Percentiles rank a stretch among this genome's conserved stretches.
phyloP scores from a whole-genome alignment of 1,284 basidiomycete genomes.

The Pascua sp. region DNA sequence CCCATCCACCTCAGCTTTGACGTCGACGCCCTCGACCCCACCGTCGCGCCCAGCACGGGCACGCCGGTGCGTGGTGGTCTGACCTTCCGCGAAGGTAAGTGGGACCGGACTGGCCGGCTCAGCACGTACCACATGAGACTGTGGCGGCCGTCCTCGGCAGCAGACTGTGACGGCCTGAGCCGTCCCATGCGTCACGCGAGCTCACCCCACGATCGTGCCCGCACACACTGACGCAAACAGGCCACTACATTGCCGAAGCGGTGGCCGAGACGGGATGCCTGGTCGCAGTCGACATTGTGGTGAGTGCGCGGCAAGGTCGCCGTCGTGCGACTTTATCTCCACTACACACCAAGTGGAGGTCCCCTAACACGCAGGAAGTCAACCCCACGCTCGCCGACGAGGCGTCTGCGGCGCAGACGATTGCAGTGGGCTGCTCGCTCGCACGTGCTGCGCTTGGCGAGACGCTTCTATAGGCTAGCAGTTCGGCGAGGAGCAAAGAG shows the following conservation, averaged over 20 bases:
- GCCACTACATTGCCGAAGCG: slow-evolving; percentile 81
- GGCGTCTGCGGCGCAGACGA: slow-evolving; percentile 75
- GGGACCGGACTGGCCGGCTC: too few species aligned
- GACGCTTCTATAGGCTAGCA: slow-evolving; percentile 46
- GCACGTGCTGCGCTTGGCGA: slow-evolving; percentile 83
- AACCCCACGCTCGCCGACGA: slow-evolving; percentile 79
- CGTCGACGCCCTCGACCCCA: slow-evolving; percentile 90
- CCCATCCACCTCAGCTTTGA: slow-evolving; percentile 97
- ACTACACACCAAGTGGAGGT: not conserved
- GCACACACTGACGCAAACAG: slow-evolving; percentile 7
- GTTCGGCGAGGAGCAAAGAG: not conserved
- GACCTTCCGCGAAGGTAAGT: slow-evolving; percentile 91
- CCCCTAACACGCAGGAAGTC: slow-evolving; percentile 68
- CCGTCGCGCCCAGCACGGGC: slow-evolving; percentile 75
- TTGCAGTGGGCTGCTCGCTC: slow-evolving; percentile 90
- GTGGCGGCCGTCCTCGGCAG: too few species aligned
- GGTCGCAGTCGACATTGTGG: slow-evolving; percentile 89
- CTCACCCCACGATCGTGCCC: too few species aligned
- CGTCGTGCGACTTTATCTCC: not conserved
- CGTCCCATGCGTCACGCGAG: too few species aligned
- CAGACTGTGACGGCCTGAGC: too few species aligned
- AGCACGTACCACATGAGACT: not conserved
- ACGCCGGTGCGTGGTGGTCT: slow-evolving; percentile 83
- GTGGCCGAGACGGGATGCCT: slow-evolving; percentile 89
- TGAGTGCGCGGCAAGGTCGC: slow-evolving; percentile 41